A percentile compares a stretch with the other conserved stretches of the same genome.
Evolutionary conservation across 2,329 filamentous ascomycete genomes (phyloP).

Genomic region (Ilyonectria sp.): DNA sequence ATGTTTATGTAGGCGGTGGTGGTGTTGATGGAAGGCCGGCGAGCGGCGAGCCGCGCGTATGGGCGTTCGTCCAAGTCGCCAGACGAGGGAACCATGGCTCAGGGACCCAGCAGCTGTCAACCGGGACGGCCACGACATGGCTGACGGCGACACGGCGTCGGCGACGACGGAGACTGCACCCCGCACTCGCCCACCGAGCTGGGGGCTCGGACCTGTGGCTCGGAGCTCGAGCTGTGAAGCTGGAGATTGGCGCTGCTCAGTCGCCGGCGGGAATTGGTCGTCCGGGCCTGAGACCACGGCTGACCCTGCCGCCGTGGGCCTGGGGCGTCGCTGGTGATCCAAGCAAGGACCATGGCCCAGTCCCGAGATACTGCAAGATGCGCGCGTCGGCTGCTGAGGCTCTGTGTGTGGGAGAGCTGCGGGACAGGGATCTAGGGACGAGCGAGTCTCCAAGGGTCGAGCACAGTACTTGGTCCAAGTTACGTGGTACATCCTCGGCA

Average conservation of each 20-base stretch:
- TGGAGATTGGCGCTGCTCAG: conserved; percentile 28
- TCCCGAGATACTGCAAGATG: conserved; percentile 41
- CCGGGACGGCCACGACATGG: conserved; percentile 4
- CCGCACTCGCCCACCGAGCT: conserved; percentile 41
- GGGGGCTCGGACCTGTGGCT: conserved; percentile 40
- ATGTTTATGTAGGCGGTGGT: conserved; percentile 13
- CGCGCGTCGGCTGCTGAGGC: conserved; percentile 43
- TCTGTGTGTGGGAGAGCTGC: conserved; percentile 44
- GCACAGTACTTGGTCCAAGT: conserved; percentile 11
- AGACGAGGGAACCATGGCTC: conserved; percentile 1
- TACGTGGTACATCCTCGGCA: conserved; percentile 46
- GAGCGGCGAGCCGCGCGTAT: conserved; percentile 37
- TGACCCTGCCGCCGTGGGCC: conserved; percentile 17
- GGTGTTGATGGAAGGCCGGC: conserved; percentile 29
- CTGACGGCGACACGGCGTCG: conserved; percentile 24
- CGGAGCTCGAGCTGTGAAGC: conserved; percentile 36
- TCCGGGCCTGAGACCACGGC: conserved; percentile 9
- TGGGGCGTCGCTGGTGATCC: conserved; percentile 10
- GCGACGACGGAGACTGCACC: conserved; percentile 37
- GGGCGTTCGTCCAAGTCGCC: conserved; percentile 4
- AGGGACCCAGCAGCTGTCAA: neutral
- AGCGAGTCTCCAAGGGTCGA: conserved; percentile 20
- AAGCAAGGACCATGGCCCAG: conserved; percentile 24
- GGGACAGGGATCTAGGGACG: conserved; percentile 40
- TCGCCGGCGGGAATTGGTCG: conserved; percentile 26